phyloP scores from a whole-genome alignment of 495 filamentous ascomycete genomes.

The Penicillium longicatenatum region DNA sequence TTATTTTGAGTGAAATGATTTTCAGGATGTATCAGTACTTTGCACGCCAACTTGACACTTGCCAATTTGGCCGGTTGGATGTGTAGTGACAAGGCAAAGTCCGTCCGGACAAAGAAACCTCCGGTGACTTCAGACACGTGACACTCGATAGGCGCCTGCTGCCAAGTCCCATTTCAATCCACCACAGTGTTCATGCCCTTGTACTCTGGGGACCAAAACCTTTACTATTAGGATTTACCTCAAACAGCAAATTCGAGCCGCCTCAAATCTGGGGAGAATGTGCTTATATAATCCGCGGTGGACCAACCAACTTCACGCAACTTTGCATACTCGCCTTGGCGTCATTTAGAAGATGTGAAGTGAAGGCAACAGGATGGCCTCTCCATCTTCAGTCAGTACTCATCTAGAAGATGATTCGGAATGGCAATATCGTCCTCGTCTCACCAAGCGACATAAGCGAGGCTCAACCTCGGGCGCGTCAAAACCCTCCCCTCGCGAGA shows the following conservation, averaged over 20 bases:
- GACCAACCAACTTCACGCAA: background rate
- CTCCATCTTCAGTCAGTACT: conserved; percentile 21
- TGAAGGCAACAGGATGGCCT: conserved; percentile 13
- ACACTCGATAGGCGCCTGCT: too few relatives aligned
- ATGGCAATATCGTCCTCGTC: conserved; percentile 21
- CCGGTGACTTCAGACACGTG: background rate
- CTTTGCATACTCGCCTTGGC: background rate
- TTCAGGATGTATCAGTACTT: background rate
- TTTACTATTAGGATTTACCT: too few relatives aligned
- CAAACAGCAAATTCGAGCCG: too few relatives aligned
- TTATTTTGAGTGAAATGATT: background rate
- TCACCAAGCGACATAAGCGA: conserved; percentile 36
- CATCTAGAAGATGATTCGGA: conserved; percentile 20
- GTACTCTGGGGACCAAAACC: too few relatives aligned
- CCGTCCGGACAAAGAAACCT: conserved; percentile 14
- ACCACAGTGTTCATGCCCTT: too few relatives aligned
- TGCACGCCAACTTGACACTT: background rate
- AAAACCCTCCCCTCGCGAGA: conserved; percentile 35
- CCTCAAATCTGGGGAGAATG: background rate
- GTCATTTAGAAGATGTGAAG: conserved; percentile 8
- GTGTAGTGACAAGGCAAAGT: background rate
- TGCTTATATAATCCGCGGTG: background rate
- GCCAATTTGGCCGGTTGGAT: background rate
- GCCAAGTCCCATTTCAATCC: too few relatives aligned
- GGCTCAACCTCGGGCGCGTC: conserved; percentile 23